Evolutionary conservation across 179 eudicot genomes (phyloP), one percentile per base, ranked within the genome.

Genomic region (Amaranthus tricolor): DNA sequence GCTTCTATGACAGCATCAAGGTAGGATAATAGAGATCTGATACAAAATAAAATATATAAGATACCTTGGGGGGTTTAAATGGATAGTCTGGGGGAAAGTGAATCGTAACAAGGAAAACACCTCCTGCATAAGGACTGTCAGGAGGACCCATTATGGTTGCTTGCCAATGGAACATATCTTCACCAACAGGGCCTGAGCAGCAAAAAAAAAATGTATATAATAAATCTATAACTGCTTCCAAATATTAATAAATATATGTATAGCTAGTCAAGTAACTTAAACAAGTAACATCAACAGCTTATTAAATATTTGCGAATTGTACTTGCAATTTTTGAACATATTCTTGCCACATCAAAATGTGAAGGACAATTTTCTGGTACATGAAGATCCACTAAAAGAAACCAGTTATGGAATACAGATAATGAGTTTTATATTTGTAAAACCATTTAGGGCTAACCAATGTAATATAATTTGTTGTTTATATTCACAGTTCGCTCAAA

Each of bases 141-240:
- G 90, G 80, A 70, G 94, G 94, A 43, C 94, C 91, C 90, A 86
- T 88, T 66, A 88, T 89, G 60, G 94, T 89, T 43, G 91, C 94
- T 85, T 89, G 91, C 94, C 94, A 89, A 76, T 89, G 90, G 24
- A 88, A 88, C 91, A 89, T 85, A 84, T 89, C 93, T 80, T 87
- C 93, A 48, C 88, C 93, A 48, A 87, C 93, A 62, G 89, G 93
- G 80, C 93, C 93, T 84, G 83, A 21, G 57, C 43, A 65, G 52
- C 40, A 77, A 58, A 56, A 13, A 68, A 58, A 31, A 31, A 12
- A 5, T 20, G 40, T 31, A 31, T 31, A 31, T 31, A 31, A 31
- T 31, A 31, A 31, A 31, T 24, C 40, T 52, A 21, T 44, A 17
- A 65, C 43, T 19, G 17, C 71, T 11, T 51, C 57, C 3, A 19